Base-by-base conservation (phyloP, 2,329 filamentous ascomycete genomes). In the Lojkania enalia region DNA sequence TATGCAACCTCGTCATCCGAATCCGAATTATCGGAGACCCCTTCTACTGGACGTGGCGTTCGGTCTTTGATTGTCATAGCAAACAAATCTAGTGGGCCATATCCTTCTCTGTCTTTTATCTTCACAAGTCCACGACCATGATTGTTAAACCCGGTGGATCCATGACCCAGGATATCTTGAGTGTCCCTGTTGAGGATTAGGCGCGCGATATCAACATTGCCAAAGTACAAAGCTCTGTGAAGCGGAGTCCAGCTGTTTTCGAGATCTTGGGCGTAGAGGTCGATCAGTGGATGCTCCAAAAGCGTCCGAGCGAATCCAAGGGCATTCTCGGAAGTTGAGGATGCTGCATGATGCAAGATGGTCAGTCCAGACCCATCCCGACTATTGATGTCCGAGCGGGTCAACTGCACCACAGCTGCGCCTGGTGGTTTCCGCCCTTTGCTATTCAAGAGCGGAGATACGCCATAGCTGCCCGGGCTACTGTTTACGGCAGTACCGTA, bases 221-320 rank as follows among this genome's bases (percentile, higher is more conserved):
- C 92, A 57, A 85, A 84, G 66, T 96, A 97, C 31, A 97, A 77
- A 5, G 91, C 89, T 58, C 94, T 83, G 65, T 99, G 94, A 29
- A 99, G 77, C 27, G 91, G 86, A 49, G 95, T 99, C 94, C 94
- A 99, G 33, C 91, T 92, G 69, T 87, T 97, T 70, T 99, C 94
- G 5, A 78, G 76, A 68, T 99, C 94, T 66, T 95, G 91, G 2
- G 80, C 77, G 61, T 96, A 94, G 6, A 97, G 75, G 70, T 99
- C 94, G 55, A 90, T 81, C 40, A 86, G 79, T 1, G 90, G 89
- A 61, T 95, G 85, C 16, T 90, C 85, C 35, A 97, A 77, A 25
- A 99, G 77, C 9, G 88, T 85, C 50, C 83, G 77, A 15, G 91
- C 89, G 61, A 96, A 96, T 2, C 77, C 79, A 27, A 85, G 71